phyloP scores from a whole-genome alignment of 768 basidiomycete species.

The Suillus alpinus region DNA sequence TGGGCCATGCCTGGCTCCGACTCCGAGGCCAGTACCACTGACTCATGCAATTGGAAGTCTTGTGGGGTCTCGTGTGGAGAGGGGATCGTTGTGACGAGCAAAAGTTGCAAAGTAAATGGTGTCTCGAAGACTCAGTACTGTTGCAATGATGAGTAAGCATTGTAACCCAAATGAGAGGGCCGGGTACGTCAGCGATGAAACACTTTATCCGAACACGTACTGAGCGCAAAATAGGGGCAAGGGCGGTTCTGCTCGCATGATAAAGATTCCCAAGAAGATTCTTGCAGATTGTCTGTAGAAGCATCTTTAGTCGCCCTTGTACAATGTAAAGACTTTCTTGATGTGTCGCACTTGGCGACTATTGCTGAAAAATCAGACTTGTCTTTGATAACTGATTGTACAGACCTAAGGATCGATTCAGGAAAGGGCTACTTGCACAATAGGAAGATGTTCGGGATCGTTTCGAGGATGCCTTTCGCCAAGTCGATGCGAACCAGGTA shows the following conservation, averaged over 20 bases:
- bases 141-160: not conserved
- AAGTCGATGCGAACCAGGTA: not conserved
- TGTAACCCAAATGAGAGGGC: not conserved
- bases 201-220: not conserved
- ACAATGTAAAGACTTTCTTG: too few species aligned
- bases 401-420: too few species aligned
- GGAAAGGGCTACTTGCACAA: too few species aligned
- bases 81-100: too few species aligned
- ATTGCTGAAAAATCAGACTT: too few species aligned
- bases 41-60: not conserved
- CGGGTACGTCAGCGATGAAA: not conserved
- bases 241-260: too few species aligned
- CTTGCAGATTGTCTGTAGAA: too few species aligned
- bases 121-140: not conserved
- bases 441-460: not conserved
- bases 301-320: too few species aligned
- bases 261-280: too few species aligned
- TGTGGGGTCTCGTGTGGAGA: not conserved
- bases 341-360: too few species aligned
- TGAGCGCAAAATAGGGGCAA: not conserved
- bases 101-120: conserved; percentile 1
- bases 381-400: too few species aligned
- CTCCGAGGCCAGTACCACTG: not conserved
- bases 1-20: too few species aligned
- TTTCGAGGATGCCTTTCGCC: not conserved